Evolutionary conservation across 192 early-diverging fungal species (phyloP).

Genomic region (Obelidium mucronatum): DNA sequence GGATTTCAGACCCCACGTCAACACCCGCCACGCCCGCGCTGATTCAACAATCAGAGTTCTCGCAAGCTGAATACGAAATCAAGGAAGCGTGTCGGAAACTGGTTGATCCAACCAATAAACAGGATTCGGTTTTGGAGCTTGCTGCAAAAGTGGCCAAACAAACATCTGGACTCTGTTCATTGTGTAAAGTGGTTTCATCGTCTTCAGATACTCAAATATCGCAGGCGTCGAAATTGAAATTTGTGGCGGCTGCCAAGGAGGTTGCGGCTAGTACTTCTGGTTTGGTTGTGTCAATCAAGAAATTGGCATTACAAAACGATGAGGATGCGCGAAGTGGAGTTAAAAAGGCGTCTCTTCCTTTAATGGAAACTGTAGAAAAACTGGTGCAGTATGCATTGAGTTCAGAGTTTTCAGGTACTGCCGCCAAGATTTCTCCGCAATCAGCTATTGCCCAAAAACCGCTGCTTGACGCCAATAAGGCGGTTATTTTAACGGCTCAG

Average conservation of each 20-base stretch:
- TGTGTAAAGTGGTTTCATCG: conserved; percentile 50
- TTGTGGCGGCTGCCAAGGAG: conserved; percentile 52
- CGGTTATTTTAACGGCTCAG: conserved; percentile 40
- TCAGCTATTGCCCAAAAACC: conserved; percentile 50
- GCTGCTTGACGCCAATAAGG: conserved; percentile 42
- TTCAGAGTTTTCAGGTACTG: conserved; percentile 51
- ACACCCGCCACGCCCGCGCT: conserved; percentile 44
- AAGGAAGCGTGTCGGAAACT: conserved; percentile 47
- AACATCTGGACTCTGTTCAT: conserved; percentile 51
- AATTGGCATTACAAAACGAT: conserved; percentile 46
- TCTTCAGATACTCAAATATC: conserved; percentile 37
- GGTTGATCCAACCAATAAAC: conserved; percentile 44
- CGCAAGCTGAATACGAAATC: conserved; percentile 43
- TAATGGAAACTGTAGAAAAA: conserved; percentile 53
- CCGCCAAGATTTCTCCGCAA: conserved; percentile 49
- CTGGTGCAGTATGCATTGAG: conserved; percentile 45
- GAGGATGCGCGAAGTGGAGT: conserved; percentile 44
- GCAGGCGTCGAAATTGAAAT: conserved; percentile 46
- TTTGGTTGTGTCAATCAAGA: conserved; percentile 55
- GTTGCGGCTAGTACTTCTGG: conserved; percentile 50
- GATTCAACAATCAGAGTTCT: conserved; percentile 45
- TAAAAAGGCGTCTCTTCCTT: conserved; percentile 37
- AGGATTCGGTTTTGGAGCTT: conserved; percentile 49
- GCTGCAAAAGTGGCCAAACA: conserved; percentile 57
- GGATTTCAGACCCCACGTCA: conserved; percentile 51